These are phyloP conservation scores for Dictyostelium capitatum DNA, from an alignment of 78 protist species.

Conservation along the genomic window DNA sequence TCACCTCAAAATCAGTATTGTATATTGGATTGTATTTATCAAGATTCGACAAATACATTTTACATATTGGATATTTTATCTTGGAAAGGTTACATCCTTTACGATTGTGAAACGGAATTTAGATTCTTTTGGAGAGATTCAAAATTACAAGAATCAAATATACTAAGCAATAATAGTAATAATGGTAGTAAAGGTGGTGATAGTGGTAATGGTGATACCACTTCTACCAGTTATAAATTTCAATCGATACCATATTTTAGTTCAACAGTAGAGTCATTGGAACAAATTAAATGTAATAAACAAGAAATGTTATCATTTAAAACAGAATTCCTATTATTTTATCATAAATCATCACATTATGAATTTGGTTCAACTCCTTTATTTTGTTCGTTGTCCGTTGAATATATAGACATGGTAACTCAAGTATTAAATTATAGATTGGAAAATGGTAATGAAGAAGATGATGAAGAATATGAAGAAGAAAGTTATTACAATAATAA, in stretches of 20 bases:
- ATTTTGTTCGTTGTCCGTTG: slow-evolving; percentile 10
- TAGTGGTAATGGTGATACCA: too few relatives aligned
- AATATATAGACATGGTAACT: slow-evolving; percentile 20
- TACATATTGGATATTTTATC: slow-evolving; percentile 82
- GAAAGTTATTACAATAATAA: background rate
- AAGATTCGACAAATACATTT: background rate
- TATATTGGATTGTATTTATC: slow-evolving; percentile 62
- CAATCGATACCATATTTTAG: slow-evolving; percentile 11
- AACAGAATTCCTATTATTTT: slow-evolving; percentile 53
- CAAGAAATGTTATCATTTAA: slow-evolving; percentile 2
- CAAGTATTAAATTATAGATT: background rate
- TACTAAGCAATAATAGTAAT: background rate
- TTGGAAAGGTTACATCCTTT: slow-evolving; percentile 81
- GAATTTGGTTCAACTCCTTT: slow-evolving; percentile 77
- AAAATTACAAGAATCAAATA: slow-evolving; percentile 55
- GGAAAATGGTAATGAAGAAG: background rate
- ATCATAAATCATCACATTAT: slow-evolving; percentile 61
- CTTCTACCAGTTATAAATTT: slow-evolving; percentile 11
- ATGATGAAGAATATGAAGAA: background rate
- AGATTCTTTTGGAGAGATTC: slow-evolving; percentile 82
- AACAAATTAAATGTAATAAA: background rate
- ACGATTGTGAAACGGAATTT: slow-evolving; percentile 85
- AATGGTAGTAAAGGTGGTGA: background rate
- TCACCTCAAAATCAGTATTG: slow-evolving; percentile 21
- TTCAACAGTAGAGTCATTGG: background rate